These are phyloP conservation scores for Phytophthora meadii DNA, from an alignment of 352 stramenopile genomes.

Conservation along the genomic window DNA sequence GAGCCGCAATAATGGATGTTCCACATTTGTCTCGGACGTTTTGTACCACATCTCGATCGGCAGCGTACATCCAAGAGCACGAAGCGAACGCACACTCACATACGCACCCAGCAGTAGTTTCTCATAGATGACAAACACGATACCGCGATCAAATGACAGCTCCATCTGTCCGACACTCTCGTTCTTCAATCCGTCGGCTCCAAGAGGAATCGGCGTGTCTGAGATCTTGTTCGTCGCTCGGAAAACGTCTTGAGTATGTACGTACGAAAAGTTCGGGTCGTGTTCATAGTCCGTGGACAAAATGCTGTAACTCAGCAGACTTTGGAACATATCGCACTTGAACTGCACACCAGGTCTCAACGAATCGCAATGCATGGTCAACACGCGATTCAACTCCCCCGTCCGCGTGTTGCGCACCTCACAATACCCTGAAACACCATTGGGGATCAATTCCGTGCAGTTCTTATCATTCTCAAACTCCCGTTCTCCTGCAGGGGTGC, in stretches of 20 bases:
- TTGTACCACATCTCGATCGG: conserved; percentile 71
- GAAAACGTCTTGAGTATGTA: conserved; percentile 33
- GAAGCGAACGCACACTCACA: conserved; percentile 60
- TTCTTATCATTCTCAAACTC: conserved; percentile 49
- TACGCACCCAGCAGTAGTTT: conserved; percentile 66
- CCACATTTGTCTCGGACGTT: conserved; percentile 42
- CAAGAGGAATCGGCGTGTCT: conserved; percentile 36
- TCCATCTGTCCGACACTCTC: conserved; percentile 36
- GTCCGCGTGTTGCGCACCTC: conserved; percentile 57
- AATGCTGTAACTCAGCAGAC: conserved; percentile 62
- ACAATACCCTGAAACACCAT: conserved; percentile 62
- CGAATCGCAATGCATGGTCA: conserved; percentile 75
- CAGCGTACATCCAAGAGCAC: conserved; percentile 50
- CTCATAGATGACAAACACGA: conserved; percentile 72
- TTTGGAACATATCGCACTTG: conserved; percentile 63
- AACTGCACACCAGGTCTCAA: conserved; percentile 50
- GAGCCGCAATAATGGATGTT: conserved; percentile 46
- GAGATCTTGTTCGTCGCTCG: conserved; percentile 33
- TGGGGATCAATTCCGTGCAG: conserved; percentile 45
- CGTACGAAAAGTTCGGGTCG: conserved; percentile 51
- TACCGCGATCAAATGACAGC: conserved; percentile 47
- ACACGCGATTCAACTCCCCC: conserved; percentile 46
- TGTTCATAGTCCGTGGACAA: conserved; percentile 62
- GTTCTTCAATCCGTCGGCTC: conserved; percentile 35
- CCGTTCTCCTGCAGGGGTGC: conserved; percentile 46